A percentile compares a stretch with the other conserved stretches of the same genome.
These are phyloP conservation scores for Volvox africanus DNA, from an alignment of 139 green algal genomes.

Conservation along the genomic window DNA sequence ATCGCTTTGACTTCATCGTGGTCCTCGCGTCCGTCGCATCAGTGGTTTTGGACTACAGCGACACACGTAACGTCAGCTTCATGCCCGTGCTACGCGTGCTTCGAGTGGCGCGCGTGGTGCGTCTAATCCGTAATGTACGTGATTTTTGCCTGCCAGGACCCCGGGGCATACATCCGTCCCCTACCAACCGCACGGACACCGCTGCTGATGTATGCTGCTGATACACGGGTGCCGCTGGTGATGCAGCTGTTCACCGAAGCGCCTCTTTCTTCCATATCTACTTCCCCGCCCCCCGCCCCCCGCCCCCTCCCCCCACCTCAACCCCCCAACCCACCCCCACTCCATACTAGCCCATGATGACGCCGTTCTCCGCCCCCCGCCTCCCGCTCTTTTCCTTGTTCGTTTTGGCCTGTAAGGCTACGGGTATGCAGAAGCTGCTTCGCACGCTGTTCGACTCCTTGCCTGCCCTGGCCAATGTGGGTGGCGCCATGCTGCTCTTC, in stretches of 20 bases:
- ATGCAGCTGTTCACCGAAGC: not conserved
- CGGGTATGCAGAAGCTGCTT: conserved; percentile 67
- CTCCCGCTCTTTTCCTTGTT: not conserved
- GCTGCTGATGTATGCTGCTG: not conserved
- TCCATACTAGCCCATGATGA: not conserved
- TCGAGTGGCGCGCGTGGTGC: conserved; percentile 58
- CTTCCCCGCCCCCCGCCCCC: not conserved
- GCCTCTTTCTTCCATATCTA: not conserved
- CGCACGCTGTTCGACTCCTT: conserved; percentile 32
- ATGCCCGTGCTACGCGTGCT: conserved; percentile 77
- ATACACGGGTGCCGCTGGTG: not conserved
- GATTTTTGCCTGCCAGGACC: not conserved
- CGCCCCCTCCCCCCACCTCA: not conserved
- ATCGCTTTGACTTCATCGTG: conserved; percentile 81
- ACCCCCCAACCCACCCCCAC: not conserved
- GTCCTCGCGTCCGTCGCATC: conserved; percentile 61
- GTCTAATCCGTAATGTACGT: conserved; percentile 49
- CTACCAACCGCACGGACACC: too few relatives aligned
- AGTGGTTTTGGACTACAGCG: conserved; percentile 53
- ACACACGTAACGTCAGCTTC: conserved; percentile 58
- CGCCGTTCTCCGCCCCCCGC: too few relatives aligned
- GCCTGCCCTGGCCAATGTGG: conserved; percentile 79
- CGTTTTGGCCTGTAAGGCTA: conserved; percentile 62
- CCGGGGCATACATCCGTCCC: too few relatives aligned
- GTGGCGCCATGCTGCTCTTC: conserved; percentile 78